These are phyloP conservation scores for Saitoella complicata DNA, from an alignment of 805 yeast species.

Conservation along the genomic window DNA sequence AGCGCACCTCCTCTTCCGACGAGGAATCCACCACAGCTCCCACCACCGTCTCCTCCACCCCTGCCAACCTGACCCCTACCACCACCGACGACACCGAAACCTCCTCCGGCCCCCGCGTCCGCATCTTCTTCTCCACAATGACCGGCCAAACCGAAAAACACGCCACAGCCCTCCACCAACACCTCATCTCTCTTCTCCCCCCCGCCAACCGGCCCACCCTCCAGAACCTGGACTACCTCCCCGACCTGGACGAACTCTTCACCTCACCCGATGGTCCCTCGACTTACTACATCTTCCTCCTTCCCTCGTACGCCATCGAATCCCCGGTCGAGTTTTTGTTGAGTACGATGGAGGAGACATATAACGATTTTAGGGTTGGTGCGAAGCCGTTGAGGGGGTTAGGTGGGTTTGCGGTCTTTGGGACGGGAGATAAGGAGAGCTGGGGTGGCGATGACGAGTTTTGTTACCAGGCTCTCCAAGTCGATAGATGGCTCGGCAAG, in stretches of 20 bases:
- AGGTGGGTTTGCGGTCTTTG: slow-evolving; percentile 71
- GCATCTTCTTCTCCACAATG: no score
- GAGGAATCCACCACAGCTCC: no score
- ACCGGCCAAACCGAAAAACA: no score
- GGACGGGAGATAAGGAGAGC: slow-evolving; percentile 74
- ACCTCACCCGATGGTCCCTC: slow-evolving; percentile 34
- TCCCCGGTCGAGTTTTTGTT: slow-evolving; percentile 80
- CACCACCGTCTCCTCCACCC: no score
- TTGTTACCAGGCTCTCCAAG: slow-evolving; percentile 67
- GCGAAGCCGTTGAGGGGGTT: slow-evolving; percentile 55
- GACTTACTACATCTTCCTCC: slow-evolving; percentile 47
- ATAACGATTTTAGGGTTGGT: slow-evolving; percentile 72
- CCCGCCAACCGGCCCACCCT: slow-evolving; percentile 35
- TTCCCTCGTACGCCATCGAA: slow-evolving; percentile 86
- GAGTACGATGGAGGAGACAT: slow-evolving; percentile 64
- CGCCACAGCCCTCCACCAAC: no score
- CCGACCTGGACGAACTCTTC: slow-evolving; percentile 72
- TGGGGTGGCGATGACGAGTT: slow-evolving; percentile 54
- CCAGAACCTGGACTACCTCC: slow-evolving; percentile 58
- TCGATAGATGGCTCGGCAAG: slow-evolving; percentile 62
- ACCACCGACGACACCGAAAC: no score
- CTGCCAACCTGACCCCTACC: no score
- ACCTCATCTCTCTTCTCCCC: no score
- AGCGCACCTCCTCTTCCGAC: no score
- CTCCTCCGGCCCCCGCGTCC: no score